These are phyloP conservation scores for Diaporthe aspalathi DNA, from an alignment of 2,329 filamentous ascomycete species.

Conservation along the genomic window DNA sequence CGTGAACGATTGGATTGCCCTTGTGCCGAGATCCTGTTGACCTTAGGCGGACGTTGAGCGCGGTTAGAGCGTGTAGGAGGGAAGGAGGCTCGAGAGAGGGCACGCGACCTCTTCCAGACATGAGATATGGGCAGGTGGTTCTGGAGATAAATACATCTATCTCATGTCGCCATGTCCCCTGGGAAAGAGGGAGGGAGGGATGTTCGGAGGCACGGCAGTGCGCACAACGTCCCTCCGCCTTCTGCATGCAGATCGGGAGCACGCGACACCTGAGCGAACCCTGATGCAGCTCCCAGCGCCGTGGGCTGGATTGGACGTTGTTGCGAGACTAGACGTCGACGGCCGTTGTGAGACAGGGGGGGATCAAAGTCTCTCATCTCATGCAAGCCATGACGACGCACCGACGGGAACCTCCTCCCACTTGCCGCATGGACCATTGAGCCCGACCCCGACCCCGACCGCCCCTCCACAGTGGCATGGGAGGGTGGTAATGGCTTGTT, in stretches of 20 bases:
- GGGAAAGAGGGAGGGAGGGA: background rate
- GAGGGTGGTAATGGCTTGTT: constrained; percentile 26
- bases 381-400: constrained; percentile 13
- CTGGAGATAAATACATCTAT: background rate
- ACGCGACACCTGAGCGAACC: constrained; percentile 7
- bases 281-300: background rate
- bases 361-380: background rate
- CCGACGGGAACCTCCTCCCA: constrained; percentile 8
- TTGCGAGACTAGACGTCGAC: background rate
- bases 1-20: background rate
- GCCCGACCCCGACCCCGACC: background rate
- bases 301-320: background rate
- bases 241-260: constrained; percentile 13
- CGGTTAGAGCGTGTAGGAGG: background rate
- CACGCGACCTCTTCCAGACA: background rate
- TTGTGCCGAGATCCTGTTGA: background rate
- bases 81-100: constrained; percentile 3
- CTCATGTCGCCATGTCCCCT: background rate
- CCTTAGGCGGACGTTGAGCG: background rate
- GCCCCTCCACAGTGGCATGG: background rate
- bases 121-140: background rate
- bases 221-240: background rate
- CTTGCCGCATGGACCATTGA: constrained; percentile 18
- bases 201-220: constrained; percentile 2
- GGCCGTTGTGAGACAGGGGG: constrained; percentile 3